Evolutionary conservation across 2,329 filamentous ascomycete genomes (phyloP), one percentile per base, ranked within the genome.

Genomic region (Beauveria rudraprayagi): DNA sequence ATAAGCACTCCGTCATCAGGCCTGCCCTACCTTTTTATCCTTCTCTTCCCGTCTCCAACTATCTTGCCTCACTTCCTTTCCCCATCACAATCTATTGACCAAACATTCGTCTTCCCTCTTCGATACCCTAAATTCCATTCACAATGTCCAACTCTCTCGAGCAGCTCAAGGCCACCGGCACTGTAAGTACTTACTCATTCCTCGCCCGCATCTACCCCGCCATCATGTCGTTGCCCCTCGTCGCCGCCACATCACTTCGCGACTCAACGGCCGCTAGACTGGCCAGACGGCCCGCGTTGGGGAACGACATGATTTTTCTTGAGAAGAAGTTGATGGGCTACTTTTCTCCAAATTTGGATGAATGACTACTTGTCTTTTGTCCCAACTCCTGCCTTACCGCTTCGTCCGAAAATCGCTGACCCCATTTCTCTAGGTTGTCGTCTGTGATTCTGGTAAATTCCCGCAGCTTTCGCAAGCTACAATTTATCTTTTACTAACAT

Each of bases 131-230:
- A 61, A 16, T n/a, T 6, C 34, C 5, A 53, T 41, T 43, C 63
- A 67, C 67, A 77, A 95, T 95, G 91, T 77, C 89, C 76, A 88
- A 80, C 77, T 90, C 91, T 76, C 88, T 96, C 70, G 92, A 96
- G 72, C 91, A 96, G 80, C 84, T 96, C 75, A 96, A 96, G 83
- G 86, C 89, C 80, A 76, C 89, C 74, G 92, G 92, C 85, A 96
- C 92, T 72, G 90, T 92, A 82, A 78, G 89, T 88, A 61, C 52
- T 17, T 53, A 9, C 37, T 43, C 16, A 19, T 24, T 57, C n/a
- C n/a, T 40, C 30, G 16, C 30, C 19, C 44, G n/a, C 22, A 48
- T 37, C 60, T 64, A 67, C 69, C 68, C 68, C 67, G 66, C 67
- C 67, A 69, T 68, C 60, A 41, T 34, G 16, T 41, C 28, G 46